Percentiles rank a stretch among this genome's conserved stretches.
Evolutionary conservation across 306 rosid genomes (phyloP).

Genomic region (Purshia tridentata): DNA sequence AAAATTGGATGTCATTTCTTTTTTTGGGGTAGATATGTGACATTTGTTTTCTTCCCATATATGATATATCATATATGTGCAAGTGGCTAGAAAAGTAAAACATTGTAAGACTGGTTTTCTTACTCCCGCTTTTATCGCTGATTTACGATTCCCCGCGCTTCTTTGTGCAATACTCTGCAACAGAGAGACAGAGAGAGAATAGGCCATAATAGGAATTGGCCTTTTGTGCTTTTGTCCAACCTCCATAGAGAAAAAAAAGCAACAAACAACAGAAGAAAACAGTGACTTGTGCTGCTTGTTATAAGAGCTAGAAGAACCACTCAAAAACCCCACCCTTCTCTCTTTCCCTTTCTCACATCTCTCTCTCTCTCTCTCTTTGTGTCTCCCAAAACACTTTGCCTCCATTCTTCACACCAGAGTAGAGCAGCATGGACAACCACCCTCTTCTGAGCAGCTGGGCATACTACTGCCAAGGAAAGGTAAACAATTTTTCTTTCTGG

Average conservation of each 20-base stretch:
- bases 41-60: constrained; percentile 2
- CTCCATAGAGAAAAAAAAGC: constrained; percentile 27
- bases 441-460: constrained; percentile 59
- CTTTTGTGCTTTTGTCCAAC: constrained; percentile 48
- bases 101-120: constrained; percentile 20
- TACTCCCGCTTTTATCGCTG: constrained; percentile 51
- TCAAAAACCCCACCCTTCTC: constrained; percentile 36
- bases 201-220: constrained; percentile 26
- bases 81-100: constrained; percentile 24
- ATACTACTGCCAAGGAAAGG: constrained; percentile 73
- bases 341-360: constrained; percentile 13
- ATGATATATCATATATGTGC: background rate
- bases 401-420: constrained; percentile 1
- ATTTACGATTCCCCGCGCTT: constrained; percentile 33
- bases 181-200: background rate
- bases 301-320: constrained; percentile 37
- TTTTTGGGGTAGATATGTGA: too few relatives aligned
- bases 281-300: constrained; percentile 44
- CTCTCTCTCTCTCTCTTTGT: background rate
- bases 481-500: constrained; percentile 14
- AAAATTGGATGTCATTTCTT: background rate
- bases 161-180: background rate
- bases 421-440: constrained; percentile 63
- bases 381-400: constrained; percentile 13
- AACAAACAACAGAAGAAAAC: constrained; percentile 21